Evolutionary conservation across 2,329 filamentous ascomycete species (phyloP), one percentile per base, ranked within the genome.

Genomic region (Botrytis byssoidea): DNA sequence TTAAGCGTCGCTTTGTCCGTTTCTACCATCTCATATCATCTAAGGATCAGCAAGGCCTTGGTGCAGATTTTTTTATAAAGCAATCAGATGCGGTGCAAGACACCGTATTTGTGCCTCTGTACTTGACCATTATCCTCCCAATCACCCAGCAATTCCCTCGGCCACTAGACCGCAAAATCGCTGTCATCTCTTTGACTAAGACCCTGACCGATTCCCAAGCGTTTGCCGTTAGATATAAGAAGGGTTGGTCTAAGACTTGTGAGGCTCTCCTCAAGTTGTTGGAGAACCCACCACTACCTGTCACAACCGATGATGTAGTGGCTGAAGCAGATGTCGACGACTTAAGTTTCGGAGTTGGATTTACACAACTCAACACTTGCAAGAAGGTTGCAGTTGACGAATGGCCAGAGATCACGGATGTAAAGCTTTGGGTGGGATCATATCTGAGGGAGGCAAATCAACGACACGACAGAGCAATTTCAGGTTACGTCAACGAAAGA

Each of bases 11-110:
- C 71, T 98, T 99, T 81, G 92, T 95, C 71, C 92, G 94, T 48
- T 97, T 99, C 86, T 99, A 97, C 82, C 95, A 99, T 83, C 90
- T 98, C 76, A 88, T 98, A 72, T 93, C 93, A 44, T 93, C 94
- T n/a, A 78, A 78, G 44, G 75, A 89, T 59, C 82, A 92, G 76
- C 89, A 90, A 77, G 94, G 94, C n/a, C 90, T 96, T 74, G 96
- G 95, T 66, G 89, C 94, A 12, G 96, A 99, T 83, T 97, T 94
- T 84, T 96, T 98, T 84, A 93, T 98, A 83, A 88, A 88, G 77
- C 88, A 94, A 76, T 91, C 93, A n/a, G 93, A 98, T 81, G 86
- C 90, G 75, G 87, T 98, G 44, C 95, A 98, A 82, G 85, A 88
- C 40, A 89, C 90, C 69, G 88, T 96, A 60, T 98, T 98, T 82